Evolutionary conservation across 495 filamentous ascomycete genomes (phyloP).

Genomic region (Friedmanniomyces simplex): DNA sequence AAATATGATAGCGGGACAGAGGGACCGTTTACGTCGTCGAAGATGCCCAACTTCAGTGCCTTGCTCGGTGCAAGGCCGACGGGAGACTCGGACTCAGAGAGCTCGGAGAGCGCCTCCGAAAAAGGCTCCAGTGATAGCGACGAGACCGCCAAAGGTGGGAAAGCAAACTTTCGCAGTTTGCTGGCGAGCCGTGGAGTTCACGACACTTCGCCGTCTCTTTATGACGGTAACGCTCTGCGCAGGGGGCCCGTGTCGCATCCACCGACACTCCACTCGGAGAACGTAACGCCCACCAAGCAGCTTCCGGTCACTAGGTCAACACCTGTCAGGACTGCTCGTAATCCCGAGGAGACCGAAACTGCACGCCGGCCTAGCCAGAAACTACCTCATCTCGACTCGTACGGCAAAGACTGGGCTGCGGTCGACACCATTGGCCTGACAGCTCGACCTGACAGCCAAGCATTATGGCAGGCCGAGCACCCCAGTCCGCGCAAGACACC

Average conservation of each 20-base stretch:
- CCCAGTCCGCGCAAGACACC: not conserved
- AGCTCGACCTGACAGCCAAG: slow-evolving; percentile 1
- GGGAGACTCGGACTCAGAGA: not conserved
- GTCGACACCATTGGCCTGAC: slow-evolving; percentile 9
- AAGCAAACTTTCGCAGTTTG: not conserved
- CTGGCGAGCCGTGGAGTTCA: not conserved
- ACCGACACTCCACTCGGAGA: not conserved
- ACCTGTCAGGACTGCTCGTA: not conserved
- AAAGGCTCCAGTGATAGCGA: not conserved
- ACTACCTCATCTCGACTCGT: not conserved
- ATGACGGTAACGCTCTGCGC: not conserved
- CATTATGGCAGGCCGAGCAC: not conserved
- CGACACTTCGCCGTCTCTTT: not conserved
- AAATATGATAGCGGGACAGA: not conserved
- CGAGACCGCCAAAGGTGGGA: not conserved
- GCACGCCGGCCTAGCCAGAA: not conserved
- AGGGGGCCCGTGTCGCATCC: not conserved
- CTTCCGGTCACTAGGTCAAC: not conserved
- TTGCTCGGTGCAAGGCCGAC: not conserved
- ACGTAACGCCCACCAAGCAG: not conserved
- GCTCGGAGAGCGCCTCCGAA: not conserved
- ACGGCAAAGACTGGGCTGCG: slow-evolving; percentile 1
- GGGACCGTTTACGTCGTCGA: not conserved
- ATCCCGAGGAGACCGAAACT: not conserved
- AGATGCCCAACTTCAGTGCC: not conserved